Evolutionary conservation across 371 early-diverging fungal species (phyloP).

Genomic region (Mucor mucedo): DNA sequence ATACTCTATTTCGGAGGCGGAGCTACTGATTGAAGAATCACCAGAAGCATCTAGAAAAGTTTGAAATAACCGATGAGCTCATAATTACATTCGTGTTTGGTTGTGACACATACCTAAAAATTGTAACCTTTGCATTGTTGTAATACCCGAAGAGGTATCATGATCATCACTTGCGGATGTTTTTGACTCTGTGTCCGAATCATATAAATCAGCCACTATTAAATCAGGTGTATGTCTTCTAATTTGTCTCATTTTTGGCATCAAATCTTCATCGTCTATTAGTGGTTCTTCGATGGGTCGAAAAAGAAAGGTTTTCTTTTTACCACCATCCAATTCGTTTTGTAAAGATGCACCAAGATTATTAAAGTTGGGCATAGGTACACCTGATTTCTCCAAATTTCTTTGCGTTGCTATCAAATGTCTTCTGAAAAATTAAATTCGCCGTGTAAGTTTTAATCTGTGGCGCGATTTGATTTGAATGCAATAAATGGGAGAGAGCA

Average conservation of each 20-base stretch:
- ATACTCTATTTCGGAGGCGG: constrained; percentile 23
- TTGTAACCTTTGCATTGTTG: constrained; percentile 12
- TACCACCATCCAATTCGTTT: constrained; percentile 58
- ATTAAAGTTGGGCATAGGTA: constrained; percentile 82
- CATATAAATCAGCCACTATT: constrained; percentile 16
- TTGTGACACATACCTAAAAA: constrained; percentile 6
- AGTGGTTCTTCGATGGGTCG: constrained; percentile 25
- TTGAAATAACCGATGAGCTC: not conserved
- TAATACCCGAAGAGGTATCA: not conserved
- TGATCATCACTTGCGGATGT: constrained; percentile 18
- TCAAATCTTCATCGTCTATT: not conserved
- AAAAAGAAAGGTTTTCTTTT: constrained; percentile 10
- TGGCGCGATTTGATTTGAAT: constrained; percentile 85
- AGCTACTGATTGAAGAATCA: constrained; percentile 17
- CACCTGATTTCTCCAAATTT: constrained; percentile 81
- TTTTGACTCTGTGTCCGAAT: constrained; percentile 26
- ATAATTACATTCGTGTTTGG: not conserved
- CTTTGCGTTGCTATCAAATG: constrained; percentile 85
- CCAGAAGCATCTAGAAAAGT: constrained; percentile 5
- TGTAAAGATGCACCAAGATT: constrained; percentile 76
- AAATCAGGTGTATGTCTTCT: constrained; percentile 7
- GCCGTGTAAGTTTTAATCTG: constrained; percentile 90
- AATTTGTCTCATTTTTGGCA: constrained; percentile 3
- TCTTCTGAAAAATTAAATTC: constrained; percentile 90
- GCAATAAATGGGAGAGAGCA: constrained; percentile 95